Evolutionary conservation across 257 asterid species (phyloP), one percentile per base, ranked within the genome.

Genomic region (Fraxinus cuspidata): DNA sequence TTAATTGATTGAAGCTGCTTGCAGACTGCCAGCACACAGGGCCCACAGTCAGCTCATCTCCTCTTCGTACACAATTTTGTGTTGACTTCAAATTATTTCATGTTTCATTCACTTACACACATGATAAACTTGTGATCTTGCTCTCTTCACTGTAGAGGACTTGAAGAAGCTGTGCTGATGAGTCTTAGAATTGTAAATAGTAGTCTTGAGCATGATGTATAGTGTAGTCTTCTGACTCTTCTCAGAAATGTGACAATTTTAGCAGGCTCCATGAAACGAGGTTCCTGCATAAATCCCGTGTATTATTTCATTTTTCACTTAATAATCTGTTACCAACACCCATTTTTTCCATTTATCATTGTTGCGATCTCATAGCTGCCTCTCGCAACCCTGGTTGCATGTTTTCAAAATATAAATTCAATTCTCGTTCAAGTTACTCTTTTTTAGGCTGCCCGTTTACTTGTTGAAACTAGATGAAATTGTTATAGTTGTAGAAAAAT

Each of bases 1-100:
- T 93, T 56, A 81, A 79, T 49, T 85, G 84, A 86, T 79, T 42
- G 63, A 37, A 75, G 74, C 31, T 60, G 58, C 74, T 77, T 27
- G 28, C 19, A 68, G 42, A 19, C 40, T 12, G 42, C 40, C 65
- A 77, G 64, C 65, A 73, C 31, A 72, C 15, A 28, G 32, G 70
- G 49, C 56, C 37, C 74, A 29, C 34, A 25, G 70, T 76, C 66
- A 58, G 82, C 73, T 69, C 70, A 32, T 67, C 12, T 23, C 28
- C 65, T n/a, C 19, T 3, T 44, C 1, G 27, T 56, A 56, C 65
- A 56, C 65, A 56, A 21, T n/a, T 56, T n/a, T 56, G 65, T 0
- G 11, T 56, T 21, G 3, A 13, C 16, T 21, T 56, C 65, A 56
- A 23, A 6, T 56, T 7, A 56, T 56, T 7, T 56, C 29, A 1